phyloP scores from a whole-genome alignment of 2,329 filamentous ascomycete genomes.

The Orbilia blumenaviensis region DNA sequence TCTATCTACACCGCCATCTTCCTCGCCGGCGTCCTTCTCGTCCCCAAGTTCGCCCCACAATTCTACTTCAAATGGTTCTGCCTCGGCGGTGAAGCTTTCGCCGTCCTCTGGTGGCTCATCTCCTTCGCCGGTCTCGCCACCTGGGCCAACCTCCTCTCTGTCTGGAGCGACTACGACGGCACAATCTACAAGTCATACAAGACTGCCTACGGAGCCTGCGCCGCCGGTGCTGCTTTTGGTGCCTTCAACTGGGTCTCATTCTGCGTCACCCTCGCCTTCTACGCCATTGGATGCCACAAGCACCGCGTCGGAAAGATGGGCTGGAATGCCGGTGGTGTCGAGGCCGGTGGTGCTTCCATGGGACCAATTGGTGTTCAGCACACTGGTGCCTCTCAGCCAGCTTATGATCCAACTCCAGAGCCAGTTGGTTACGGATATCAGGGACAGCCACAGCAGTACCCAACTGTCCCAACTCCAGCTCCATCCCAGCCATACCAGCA shows the following conservation, averaged over 20 bases:
- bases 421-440: slow-evolving; percentile 32
- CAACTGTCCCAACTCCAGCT: slow-evolving; percentile 47
- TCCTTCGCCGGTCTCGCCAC: slow-evolving; percentile 48
- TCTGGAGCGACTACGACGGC: background rate
- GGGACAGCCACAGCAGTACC: slow-evolving; percentile 36
- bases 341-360: slow-evolving; percentile 30
- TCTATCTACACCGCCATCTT: slow-evolving; percentile 46
- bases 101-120: slow-evolving; percentile 52
- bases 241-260: slow-evolving; percentile 52
- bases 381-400: slow-evolving; percentile 29
- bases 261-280: slow-evolving; percentile 49
- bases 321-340: slow-evolving; percentile 27
- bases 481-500: slow-evolving; percentile 42
- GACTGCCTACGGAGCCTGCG: slow-evolving; percentile 41
- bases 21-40: slow-evolving; percentile 44
- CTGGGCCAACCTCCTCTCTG: slow-evolving; percentile 31
- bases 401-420: slow-evolving; percentile 11
- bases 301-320: slow-evolving; percentile 31
- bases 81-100: slow-evolving; percentile 47
- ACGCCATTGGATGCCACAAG: slow-evolving; percentile 45
- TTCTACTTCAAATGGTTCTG: slow-evolving; percentile 54
- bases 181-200: background rate
- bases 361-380: slow-evolving; percentile 44
- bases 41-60: slow-evolving; percentile 44
- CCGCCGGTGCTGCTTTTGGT: slow-evolving; percentile 46